Evolutionary conservation across 2,329 filamentous ascomycete genomes (phyloP), one percentile per base, ranked within the genome.

Genomic region (Lachnellula suecica): DNA sequence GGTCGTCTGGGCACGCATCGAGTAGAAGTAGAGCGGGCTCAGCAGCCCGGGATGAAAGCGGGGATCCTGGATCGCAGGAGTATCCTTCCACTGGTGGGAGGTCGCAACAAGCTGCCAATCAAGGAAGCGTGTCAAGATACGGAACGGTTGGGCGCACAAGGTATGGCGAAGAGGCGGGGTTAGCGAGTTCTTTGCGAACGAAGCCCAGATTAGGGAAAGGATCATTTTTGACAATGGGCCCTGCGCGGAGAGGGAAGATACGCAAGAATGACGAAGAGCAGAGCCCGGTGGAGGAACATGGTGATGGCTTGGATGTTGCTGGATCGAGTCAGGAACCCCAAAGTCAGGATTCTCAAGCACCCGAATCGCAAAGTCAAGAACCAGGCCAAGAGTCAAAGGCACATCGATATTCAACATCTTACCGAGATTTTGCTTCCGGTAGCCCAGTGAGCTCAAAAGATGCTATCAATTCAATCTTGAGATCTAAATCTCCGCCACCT

Each of bases 171-270:
- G 84, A 88, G 29, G 71, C 74, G 29, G 85, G 82, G 13, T 73
- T 83, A 2, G 88, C 89, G 54, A 85, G 86, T 61, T 91, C 89
- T 0, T 82, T 91, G 77, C 82, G 90, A 4, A 76, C 92, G 53
- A 93, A 92, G 31, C 31, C 31, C 15, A 79, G 89, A 55, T 82
- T 90, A 69, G 77, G 87, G 7, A 82, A 87, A 2, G 90, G 89
- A 1, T 87, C 83, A 54, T 92, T 93, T 59, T 74, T 94, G 20
- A 5, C 17, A 6, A 91, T 88, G 60, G 89, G 88, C 1, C 90
- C 90, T 24, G 88, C 90, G 19, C 82, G 90, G 49, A 79, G 91
- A 60, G 90, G 89, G 23, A 80, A 88, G 56, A 78, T 85, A 58
- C 75, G 83, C 52, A 79, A 79, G 48, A 73, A 72, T 48, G 73